Base-by-base conservation (phyloP, 1,284 basidiomycete genomes). In the Malassezia slooffiae region DNA sequence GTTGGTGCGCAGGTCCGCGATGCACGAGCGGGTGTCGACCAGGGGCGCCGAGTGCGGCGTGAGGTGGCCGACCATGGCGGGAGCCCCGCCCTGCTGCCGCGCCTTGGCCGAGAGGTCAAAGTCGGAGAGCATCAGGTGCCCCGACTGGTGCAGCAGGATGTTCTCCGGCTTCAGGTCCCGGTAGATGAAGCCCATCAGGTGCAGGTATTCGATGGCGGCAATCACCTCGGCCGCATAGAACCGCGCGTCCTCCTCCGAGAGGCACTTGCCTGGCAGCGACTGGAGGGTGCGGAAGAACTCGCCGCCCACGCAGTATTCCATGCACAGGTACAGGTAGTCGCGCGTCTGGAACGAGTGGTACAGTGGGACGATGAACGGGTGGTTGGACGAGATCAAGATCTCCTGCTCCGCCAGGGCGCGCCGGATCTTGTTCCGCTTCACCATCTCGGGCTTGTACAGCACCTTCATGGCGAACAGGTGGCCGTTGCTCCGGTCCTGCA, bases 151-250 rank as follows among this genome's bases (percentile, higher is more conserved):
- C 40, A 99, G 75, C n/a, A 99, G 75, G 61, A 99, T 97, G 71
- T 97, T 99, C 75, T 99, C 93, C 23, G 93, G 93, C 72, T 99
- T 99, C 41, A 99, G 79, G 75, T 97, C 93, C 38, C 93, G 82
- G 73, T 99, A 99, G 62, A 97, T 96, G 75, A 93, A 97, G 24
- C 93, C 93, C 80, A 96, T 95, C 49, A 96, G 77, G 76, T 99
- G 93, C 27, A 99, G 76, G 70, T 97, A 97, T 73, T 99, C 93
- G 61, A 99, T 74, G 20, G 93, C 93, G 31, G 93, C 91, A 41
- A 87, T 85, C 35, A 99, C 93, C 74, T 99, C 93, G 52, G 93
- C 91, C 40, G 93, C 93, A 70, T 99, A 99, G 73, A 97, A 97
- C 47, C 88, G 79, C 24, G 91, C 85, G 29, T 86, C 88, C 53